Conservation (phyloP, 2,329 filamentous ascomycete species). For the Fusarium stilboides region DNA sequence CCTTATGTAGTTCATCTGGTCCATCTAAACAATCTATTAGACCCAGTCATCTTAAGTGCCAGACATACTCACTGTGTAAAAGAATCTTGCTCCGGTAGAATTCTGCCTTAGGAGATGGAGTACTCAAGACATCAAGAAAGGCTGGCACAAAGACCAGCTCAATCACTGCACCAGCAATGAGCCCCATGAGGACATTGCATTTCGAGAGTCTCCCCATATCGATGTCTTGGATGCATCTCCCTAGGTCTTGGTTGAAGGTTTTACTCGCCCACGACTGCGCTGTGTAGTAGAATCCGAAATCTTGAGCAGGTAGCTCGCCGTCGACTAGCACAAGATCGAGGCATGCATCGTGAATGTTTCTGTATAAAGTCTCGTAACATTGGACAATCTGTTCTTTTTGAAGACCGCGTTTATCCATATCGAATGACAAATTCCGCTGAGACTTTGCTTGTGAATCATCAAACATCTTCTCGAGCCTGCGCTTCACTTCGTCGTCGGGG, state of each 20-base stretch:
- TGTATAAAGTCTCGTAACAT: background rate
- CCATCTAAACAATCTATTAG: background rate
- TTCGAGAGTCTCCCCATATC: background rate
- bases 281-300: background rate
- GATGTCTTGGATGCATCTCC: background rate
- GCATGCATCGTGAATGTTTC: background rate
- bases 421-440: background rate
- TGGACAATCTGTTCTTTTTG: background rate
- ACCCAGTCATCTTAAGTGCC: accelerated
- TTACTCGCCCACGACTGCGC: background rate
- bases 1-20: background rate
- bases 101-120: background rate
- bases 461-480: background rate
- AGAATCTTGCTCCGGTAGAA: background rate
- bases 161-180: constrained; percentile 1
- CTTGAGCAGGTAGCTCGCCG: no score
- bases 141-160: constrained; percentile 3
- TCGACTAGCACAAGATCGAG: background rate
- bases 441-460: background rate
- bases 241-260: background rate
- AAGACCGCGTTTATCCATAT: background rate
- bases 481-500: background rate
- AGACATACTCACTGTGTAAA: background rate
- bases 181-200: background rate
- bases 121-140: background rate